Evolutionary conservation across 805 yeast species (phyloP), one percentile per base, ranked within the genome.

Genomic region (Myxozyma sirexii): DNA sequence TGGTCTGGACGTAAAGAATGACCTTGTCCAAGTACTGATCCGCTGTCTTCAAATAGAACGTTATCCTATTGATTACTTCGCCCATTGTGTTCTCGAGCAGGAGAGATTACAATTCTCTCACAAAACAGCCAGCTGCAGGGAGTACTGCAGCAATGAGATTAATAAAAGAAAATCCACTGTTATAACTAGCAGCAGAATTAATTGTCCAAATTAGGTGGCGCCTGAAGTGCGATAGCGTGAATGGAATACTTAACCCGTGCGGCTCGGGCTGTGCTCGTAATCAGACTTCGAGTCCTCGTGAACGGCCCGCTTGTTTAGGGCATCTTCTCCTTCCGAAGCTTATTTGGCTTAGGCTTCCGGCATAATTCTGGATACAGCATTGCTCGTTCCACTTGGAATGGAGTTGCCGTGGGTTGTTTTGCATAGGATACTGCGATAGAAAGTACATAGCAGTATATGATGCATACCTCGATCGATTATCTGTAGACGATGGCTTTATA

Each of bases 181-280:
- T n/a, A n/a, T n/a, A n/a, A n/a, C n/a, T n/a, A n/a, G n/a, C n/a
- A n/a, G n/a, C n/a, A n/a, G 33, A 29, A 17, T 27, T 47, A 13
- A 10, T 19, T 47, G 24, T 17, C 51, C 54, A 21, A 15, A 50
- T 50, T 50, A 5, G 46, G 51, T 33, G 31, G 39, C 51, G 41
- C 38, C 19, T 13, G 7, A 42, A 21, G 45, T 19, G 4, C 31
- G 51, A 21, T 31, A 21, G 39, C 51, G n/a, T 24, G 41, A 15
- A 24, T 21, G 53, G 53, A 15, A 51, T 51, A 51, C 31, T 51
- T 43, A 17, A 37, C 49, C 47, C 21, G 49, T 45, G 49, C 49
- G 49, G 49, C 49, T 29, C 33, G 33, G 23, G 10, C 5, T 21
- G 21, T 21, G 50, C 50, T 29, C 27, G 37, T 46, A 29, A 27